Evolutionary conservation across 495 filamentous ascomycete species (phyloP).

Genomic region (Apodospora peruviana): DNA sequence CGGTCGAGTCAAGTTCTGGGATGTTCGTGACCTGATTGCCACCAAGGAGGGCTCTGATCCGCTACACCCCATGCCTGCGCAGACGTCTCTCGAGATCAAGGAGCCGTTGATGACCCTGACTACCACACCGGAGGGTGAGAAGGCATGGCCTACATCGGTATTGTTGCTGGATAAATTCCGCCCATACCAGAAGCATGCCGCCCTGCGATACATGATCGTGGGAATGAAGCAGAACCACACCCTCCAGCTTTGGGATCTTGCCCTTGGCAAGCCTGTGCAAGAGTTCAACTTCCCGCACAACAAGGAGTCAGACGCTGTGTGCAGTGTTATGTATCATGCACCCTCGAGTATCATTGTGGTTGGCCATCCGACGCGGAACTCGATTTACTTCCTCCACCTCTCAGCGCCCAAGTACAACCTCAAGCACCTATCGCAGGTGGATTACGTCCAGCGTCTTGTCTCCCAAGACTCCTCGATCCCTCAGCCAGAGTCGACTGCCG

Average conservation of each 20-base stretch:
- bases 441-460: constrained; percentile 71
- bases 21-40: constrained; percentile 70
- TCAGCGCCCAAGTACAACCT: constrained; percentile 89
- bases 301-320: constrained; percentile 94
- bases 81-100: constrained; percentile 63
- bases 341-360: constrained; percentile 85
- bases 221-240: constrained; percentile 99
- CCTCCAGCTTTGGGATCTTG: constrained; percentile 97
- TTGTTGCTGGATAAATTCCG: constrained; percentile 92
- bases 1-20: constrained; percentile 94
- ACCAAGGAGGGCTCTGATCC: constrained; percentile 48
- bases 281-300: constrained; percentile 94
- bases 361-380: constrained; percentile 94
- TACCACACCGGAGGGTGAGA: constrained; percentile 72
- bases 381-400: constrained; percentile 92
- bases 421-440: constrained; percentile 73
- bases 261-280: constrained; percentile 87
- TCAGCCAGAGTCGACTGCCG: constrained; percentile 85
- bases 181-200: constrained; percentile 78
- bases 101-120: constrained; percentile 71
- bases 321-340: constrained; percentile 91
- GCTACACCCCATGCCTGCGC: constrained; percentile 43
- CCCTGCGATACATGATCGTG: constrained; percentile 88
- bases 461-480: constrained; percentile 68
- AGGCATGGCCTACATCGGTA: constrained; percentile 92